Conservation (phyloP, 2,329 filamentous ascomycete species). For the Fusarium zealandicum region DNA sequence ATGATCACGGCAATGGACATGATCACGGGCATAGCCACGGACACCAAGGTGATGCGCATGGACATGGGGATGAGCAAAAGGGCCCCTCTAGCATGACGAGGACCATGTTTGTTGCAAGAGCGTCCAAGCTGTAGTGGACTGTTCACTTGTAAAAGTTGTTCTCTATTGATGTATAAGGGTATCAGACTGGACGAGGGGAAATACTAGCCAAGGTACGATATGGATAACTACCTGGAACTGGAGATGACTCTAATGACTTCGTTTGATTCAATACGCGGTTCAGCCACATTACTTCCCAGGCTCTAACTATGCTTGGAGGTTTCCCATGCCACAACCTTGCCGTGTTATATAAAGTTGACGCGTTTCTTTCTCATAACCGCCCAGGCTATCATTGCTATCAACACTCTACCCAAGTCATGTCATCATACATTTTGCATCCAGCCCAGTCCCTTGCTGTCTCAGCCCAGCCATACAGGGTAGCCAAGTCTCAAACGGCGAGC, state of each 20-base stretch:
- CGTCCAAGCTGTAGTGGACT: conserved; percentile 47
- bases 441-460: neutral
- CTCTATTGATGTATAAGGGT: neutral
- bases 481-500: neutral
- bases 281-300: no score
- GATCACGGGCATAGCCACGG: conserved; percentile 9
- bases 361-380: no score
- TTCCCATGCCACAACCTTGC: no score
- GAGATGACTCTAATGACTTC: no score
- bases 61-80: conserved; percentile 5
- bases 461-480: neutral
- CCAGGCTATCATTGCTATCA: neutral
- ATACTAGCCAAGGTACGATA: no score
- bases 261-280: no score
- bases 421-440: no score
- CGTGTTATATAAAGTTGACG: no score
- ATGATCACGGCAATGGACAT: conserved; percentile 12
- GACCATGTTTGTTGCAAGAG: conserved; percentile 56
- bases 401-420: no score
- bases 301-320: no score
- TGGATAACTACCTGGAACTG: no score
- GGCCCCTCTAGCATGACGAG: conserved; percentile 9
- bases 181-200: no score
- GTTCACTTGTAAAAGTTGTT: neutral
- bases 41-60: conserved; percentile 1